Conservation (phyloP, 2,329 filamentous ascomycete species). For the Raffaelea albimanens region DNA sequence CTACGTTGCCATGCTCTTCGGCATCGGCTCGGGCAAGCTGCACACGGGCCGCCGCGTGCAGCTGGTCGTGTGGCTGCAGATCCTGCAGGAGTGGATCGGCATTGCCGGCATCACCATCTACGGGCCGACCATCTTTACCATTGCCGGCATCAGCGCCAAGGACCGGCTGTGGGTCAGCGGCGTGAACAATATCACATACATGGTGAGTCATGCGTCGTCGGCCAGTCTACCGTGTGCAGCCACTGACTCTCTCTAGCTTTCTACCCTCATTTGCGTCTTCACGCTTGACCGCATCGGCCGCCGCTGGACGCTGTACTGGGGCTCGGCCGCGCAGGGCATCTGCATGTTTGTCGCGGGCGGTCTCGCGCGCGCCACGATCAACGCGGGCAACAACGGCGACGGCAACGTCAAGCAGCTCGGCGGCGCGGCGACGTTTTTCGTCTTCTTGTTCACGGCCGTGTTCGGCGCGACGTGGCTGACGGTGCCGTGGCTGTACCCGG, state of each 20-base stretch:
- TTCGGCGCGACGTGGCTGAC: conserved; percentile 58
- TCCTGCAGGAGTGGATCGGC: conserved; percentile 61
- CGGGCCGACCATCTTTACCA: conserved; percentile 50
- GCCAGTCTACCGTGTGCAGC: too few species aligned
- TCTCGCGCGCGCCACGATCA: conserved; percentile 38
- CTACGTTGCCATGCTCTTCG: conserved; percentile 59
- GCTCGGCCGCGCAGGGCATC: conserved; percentile 52
- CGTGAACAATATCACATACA: conserved; percentile 28
- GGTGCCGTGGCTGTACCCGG: conserved; percentile 53
- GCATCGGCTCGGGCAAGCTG: conserved; percentile 53
- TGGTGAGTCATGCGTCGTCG: not conserved
- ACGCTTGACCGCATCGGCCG: conserved; percentile 42
- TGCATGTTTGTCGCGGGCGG: conserved; percentile 59
- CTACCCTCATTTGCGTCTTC: conserved; percentile 15
- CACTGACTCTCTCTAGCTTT: too few species aligned
- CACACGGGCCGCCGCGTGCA: conserved; percentile 60
- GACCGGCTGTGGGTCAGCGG: conserved; percentile 50
- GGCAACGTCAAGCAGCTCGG: conserved; percentile 42
- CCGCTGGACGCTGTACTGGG: conserved; percentile 62
- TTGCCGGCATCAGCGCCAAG: conserved; percentile 52
- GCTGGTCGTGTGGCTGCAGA: conserved; percentile 62
- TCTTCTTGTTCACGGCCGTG: conserved; percentile 58
- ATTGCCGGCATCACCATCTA: conserved; percentile 61
- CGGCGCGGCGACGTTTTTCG: conserved; percentile 58
- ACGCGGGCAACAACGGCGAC: conserved; percentile 27